A percentile compares a stretch with the other conserved stretches of the same genome.
Conservation (phyloP, 345 rosid species). For the Raphanus sativus region DNA sequence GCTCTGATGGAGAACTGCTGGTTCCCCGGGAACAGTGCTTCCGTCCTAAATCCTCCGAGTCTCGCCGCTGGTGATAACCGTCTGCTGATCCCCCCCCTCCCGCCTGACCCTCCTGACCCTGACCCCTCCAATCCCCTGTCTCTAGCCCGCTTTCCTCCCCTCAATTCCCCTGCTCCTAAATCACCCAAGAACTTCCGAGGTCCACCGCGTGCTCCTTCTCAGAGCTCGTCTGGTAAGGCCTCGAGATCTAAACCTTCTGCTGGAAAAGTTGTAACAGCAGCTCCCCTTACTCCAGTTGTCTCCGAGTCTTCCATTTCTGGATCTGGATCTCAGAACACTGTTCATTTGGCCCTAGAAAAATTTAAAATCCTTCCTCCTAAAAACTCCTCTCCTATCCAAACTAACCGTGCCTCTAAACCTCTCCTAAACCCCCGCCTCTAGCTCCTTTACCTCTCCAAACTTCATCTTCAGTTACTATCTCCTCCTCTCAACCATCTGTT, state of each 20-base stretch:
- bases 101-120: neutral
- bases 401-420: neutral
- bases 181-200: neutral
- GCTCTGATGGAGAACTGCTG: no score
- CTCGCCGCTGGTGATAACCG: no score
- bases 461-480: no score
- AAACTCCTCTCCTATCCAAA: neutral
- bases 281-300: neutral
- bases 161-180: neutral
- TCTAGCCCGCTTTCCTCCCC: neutral
- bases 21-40: no score
- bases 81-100: neutral
- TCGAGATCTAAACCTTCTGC: no score
- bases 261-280: no score
- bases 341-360: neutral
- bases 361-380: neutral
- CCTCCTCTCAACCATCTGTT: no score
- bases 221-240: no score
- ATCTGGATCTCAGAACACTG: neutral
- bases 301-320: no score
- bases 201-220: neutral
- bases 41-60: no score
- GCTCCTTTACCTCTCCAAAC: no score
- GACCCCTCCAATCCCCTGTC: neutral
- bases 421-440: no score